Evolutionary conservation across 2,329 filamentous ascomycete species (phyloP).

Genomic region (Microascus cirrosus): DNA sequence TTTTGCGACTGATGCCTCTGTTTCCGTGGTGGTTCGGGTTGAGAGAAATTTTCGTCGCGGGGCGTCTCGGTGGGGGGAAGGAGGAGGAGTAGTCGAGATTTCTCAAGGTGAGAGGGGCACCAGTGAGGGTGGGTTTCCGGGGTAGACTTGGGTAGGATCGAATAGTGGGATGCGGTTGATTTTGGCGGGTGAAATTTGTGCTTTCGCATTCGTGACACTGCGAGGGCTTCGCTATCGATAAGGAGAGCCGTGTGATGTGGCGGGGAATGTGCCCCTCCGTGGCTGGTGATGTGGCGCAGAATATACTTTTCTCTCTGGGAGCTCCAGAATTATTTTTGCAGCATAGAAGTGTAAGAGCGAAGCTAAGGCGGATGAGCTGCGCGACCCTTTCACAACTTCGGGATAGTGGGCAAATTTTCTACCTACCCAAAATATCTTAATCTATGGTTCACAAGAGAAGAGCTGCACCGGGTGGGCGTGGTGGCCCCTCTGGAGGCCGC

Average conservation of each 20-base stretch:
- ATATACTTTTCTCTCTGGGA: not conserved
- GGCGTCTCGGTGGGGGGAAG: constrained; percentile 1
- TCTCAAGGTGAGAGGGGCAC: not conserved
- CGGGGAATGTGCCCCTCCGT: not conserved
- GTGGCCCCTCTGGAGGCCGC: not conserved
- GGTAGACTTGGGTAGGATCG: constrained; percentile 5
- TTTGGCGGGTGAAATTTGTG: constrained; percentile 5
- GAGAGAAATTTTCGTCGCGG: constrained; percentile 7
- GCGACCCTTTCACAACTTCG: too few relatives aligned
- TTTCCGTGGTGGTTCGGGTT: not conserved
- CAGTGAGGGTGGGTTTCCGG: constrained; percentile 3
- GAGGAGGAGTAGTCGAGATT: not conserved
- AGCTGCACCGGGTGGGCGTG: not conserved
- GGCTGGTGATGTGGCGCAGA: constrained; percentile 8
- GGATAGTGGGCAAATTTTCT: too few relatives aligned
- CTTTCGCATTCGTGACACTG: constrained; percentile 1
- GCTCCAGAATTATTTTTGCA: not conserved
- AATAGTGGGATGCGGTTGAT: constrained; percentile 5
- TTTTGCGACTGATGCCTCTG: too few relatives aligned
- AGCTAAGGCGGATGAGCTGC: too few relatives aligned
- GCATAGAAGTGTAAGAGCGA: not conserved
- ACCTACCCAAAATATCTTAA: not conserved
- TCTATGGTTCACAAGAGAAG: not conserved
- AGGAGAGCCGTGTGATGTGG: constrained; percentile 8
- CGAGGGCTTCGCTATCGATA: constrained; percentile 7